A percentile compares a stretch with the other conserved stretches of the same genome.
Evolutionary conservation across 2,329 filamentous ascomycete genomes (phyloP).

Genomic region (Calonectria fujianensis): DNA sequence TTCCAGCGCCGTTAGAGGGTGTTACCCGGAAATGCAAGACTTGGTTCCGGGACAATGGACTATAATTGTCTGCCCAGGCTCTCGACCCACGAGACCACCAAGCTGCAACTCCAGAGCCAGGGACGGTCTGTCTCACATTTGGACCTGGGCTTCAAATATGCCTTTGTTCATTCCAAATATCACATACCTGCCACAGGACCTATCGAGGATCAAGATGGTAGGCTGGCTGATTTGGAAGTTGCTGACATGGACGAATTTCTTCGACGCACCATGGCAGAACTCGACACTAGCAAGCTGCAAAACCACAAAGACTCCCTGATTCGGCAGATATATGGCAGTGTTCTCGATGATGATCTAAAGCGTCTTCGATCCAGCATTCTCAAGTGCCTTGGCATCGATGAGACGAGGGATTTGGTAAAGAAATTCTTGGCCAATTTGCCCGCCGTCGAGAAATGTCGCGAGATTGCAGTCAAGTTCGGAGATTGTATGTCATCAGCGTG

Average conservation of each 20-base stretch:
- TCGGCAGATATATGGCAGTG: not conserved
- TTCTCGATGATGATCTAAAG: not conserved
- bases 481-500: not conserved
- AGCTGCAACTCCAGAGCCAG: not conserved
- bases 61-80: conserved; percentile 2
- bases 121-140: not conserved
- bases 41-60: conserved; percentile 36
- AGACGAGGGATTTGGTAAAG: not conserved
- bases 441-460: not conserved
- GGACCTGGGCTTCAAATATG: conserved; percentile 27
- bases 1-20: not conserved
- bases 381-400: not conserved
- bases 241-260: conserved; percentile 36
- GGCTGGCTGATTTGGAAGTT: conserved; percentile 27
- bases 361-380: conserved; percentile 9
- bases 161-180: conserved; percentile 33
- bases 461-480: not conserved
- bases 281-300: conserved; percentile 21
- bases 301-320: conserved; percentile 14
- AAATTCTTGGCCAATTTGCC: conserved; percentile 1
- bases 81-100: not conserved
- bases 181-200: not conserved
- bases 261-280: conserved; percentile 2
- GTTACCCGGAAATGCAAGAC: conserved; percentile 35
- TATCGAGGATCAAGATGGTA: not conserved